Evolutionary conservation across 1,139 yeast species (phyloP), one percentile per base, ranked within the genome.

Genomic region (Geotrichum siamense): DNA sequence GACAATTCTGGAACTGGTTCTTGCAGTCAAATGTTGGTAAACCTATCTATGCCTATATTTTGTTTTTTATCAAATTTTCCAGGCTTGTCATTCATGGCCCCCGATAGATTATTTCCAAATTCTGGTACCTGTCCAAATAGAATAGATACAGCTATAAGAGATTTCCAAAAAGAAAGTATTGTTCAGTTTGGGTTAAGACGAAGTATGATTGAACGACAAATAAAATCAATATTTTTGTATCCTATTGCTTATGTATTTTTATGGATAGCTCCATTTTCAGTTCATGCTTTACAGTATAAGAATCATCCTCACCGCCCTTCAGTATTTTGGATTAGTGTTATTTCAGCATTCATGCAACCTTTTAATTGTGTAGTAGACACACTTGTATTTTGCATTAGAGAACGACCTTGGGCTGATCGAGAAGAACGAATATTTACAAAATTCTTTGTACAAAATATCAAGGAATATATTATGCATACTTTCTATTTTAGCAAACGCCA

Each of bases 261-360:
- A 42, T 87, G 96, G 96, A 59, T 81, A n/a, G 79, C 83, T 53
- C 96, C 96, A 1, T 75, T 85, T 51, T 73, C 80, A 12, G 71
- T 78, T 30, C 83, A 82, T 55, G 68, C 78, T 39, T 71, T 84
- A 4, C 85, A 79, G 59, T 65, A 67, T 47, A 64, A 67, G 53
- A 44, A 52, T 29, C 39, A 43, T 20, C 5, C 31, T 5, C 15
- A 9, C 2, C 35, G 29, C 16, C 5, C 37, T 12, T 77, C 81
- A 0, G 69, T 78, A 8, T 74, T 72, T 51, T 82, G 93, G 83
- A 62, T 84, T 36, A 74, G 76, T 45, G 74, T 76, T 41, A 63
- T 82, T 49, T 78, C 83, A 12, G 82, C 93, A 0, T 79, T 79
- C 54, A 77, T 81, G 72, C 87, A 82, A 61, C 91, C 95, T 1